phyloP scores from a whole-genome alignment of 2,329 filamentous ascomycete species.

The Bertia moriformis region DNA sequence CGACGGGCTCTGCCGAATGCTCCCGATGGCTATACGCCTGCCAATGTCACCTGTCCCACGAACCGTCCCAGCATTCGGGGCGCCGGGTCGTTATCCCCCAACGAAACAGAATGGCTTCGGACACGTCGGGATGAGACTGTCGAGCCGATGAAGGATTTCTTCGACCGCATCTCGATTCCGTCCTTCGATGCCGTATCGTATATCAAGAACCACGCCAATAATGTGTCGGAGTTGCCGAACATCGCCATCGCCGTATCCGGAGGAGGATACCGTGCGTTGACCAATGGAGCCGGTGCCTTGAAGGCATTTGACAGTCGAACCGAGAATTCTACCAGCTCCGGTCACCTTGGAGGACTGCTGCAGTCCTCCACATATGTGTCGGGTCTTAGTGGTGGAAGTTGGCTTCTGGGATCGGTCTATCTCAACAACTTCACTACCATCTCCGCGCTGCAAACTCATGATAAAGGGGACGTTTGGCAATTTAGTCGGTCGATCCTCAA shows the following conservation, averaged over 20 bases:
- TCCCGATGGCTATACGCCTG: neutral
- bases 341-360: constrained; percentile 4
- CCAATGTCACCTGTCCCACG: neutral
- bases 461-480: constrained; percentile 39
- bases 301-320: constrained; percentile 10
- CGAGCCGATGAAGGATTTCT: neutral
- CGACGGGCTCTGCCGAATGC: neutral
- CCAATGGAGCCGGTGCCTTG: constrained; percentile 12
- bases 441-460: constrained; percentile 17
- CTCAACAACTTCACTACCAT: constrained; percentile 8
- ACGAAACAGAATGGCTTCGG: neutral
- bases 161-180: neutral
- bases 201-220: neutral
- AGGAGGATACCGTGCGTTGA: constrained; percentile 12
- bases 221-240: constrained; percentile 6
- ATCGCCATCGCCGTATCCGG: constrained; percentile 11
- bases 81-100: neutral
- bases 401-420: constrained; percentile 8
- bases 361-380: constrained; percentile 9
- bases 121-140: neutral
- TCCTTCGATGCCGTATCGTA: neutral
- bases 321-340: constrained; percentile 5
- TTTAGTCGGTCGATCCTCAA: constrained; percentile 47
- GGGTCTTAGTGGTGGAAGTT: constrained; percentile 9
- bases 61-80: neutral